Base-by-base conservation (phyloP, 176 grass and related monocot species). In the Phoenix roebelenii region DNA sequence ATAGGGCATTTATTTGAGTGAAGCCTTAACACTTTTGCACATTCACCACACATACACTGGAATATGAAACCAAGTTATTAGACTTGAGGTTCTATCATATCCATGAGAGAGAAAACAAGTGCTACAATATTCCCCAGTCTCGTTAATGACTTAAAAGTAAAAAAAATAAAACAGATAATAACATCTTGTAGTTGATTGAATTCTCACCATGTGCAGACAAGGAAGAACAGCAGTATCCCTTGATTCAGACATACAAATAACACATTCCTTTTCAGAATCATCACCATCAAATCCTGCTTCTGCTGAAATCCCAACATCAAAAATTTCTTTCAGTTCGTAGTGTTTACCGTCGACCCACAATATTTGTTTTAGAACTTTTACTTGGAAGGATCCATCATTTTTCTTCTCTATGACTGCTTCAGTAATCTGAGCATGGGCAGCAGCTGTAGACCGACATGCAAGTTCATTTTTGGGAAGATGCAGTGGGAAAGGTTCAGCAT, bases 1-100 rank as follows among this genome's bases (percentile, higher is more conserved):
- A 98, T 92, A 32, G 93, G 93, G 52, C 93, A 98, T 81, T 98
- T 98, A 68, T 92, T 67, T 78, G 93, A 92, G 59, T 98, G 93
- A 50, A 85, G 54, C 54, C 86, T 85, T 66, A 98, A 67, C 71
- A 84, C 65, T 80, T 89, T 88, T 25, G 93, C 93, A 68, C 93
- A 98, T 72, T 88, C 84, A 69, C 82, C 78, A 82, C 93, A 98
- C 85, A 98, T 78, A 67, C 93, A 98, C 93, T 98, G 83, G 23
- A 69, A 15, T 12, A 74, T 57, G 2, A 81, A 30, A 76, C 52
- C 23, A 79, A 29, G 35, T 44, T 44, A 44, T 1, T 3, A 7
- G 9, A 1, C 32, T 35, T 14, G 35, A 44, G 10, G 2, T 9
- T 44, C 35, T 44, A 44, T 9, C 9, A 44, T 10, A 44, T 2